These are phyloP conservation scores for Ajuga chamaepitys DNA, from an alignment of 257 asterid genomes.

Conservation along the genomic window DNA sequence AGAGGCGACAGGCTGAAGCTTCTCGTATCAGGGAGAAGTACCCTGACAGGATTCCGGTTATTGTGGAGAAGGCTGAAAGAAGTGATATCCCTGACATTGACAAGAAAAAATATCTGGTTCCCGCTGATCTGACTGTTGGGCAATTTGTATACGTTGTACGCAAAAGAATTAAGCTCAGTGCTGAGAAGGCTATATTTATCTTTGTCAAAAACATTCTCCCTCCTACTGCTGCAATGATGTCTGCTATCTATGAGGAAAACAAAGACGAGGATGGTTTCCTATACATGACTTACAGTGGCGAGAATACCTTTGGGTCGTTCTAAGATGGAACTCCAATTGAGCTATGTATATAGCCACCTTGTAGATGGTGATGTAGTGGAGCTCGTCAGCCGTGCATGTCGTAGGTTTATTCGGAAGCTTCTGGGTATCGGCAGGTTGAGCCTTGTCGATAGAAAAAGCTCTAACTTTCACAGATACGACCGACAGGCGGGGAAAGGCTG, in stretches of 20 bases:
- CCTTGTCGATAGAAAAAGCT: too few relatives aligned
- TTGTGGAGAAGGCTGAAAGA: constrained; percentile 91
- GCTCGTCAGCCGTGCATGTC: too few relatives aligned
- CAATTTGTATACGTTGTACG: constrained; percentile 98
- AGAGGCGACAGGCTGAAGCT: constrained; percentile 99
- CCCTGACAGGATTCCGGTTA: constrained; percentile 97
- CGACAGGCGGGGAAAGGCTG: too few relatives aligned
- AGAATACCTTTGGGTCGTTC: constrained; percentile 62
- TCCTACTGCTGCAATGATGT: constrained; percentile 92
- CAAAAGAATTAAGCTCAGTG: constrained; percentile 94
- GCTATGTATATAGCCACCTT: constrained; percentile 38
- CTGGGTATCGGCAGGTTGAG: too few relatives aligned
- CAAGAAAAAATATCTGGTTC: constrained; percentile 75
- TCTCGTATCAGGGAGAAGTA: constrained; percentile 98
- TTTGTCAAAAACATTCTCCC: constrained; percentile 94
- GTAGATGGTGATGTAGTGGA: too few relatives aligned
- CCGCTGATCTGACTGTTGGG: constrained; percentile 96
- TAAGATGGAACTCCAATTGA: constrained; percentile 25
- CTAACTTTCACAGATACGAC: too few relatives aligned
- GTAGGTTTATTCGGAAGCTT: too few relatives aligned
- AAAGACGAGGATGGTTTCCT: constrained; percentile 78
- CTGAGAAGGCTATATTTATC: constrained; percentile 96
- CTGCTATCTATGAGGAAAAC: constrained; percentile 65
- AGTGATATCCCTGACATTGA: constrained; percentile 93
- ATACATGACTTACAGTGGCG: constrained; percentile 81